These are phyloP conservation scores for Teratosphaeria viscida DNA, from an alignment of 2,329 filamentous ascomycete species.

Conservation along the genomic window DNA sequence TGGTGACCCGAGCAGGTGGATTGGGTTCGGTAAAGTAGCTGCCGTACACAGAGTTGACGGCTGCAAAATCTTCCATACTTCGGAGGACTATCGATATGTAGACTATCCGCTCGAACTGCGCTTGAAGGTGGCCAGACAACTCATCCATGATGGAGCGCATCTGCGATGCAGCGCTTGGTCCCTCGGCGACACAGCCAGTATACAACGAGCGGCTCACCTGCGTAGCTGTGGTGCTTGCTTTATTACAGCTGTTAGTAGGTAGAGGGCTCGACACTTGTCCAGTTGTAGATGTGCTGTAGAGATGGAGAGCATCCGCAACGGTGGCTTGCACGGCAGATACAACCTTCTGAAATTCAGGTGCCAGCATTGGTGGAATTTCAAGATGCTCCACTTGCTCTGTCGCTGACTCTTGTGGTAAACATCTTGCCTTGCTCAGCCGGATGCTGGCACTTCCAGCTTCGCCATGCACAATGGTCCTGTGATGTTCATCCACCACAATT, in stretches of 20 bases:
- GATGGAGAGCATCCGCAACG: background rate
- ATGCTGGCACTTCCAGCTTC: conserved; percentile 72
- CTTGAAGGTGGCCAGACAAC: background rate
- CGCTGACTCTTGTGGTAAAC: conserved; percentile 34
- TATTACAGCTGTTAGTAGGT: background rate
- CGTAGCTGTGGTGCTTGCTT: background rate
- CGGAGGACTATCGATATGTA: conserved; percentile 58
- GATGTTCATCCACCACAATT: conserved; percentile 51
- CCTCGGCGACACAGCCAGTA: conserved; percentile 16
- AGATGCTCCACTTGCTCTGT: conserved; percentile 20
- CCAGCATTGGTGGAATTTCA: conserved; percentile 41
- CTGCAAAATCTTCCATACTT: conserved; percentile 67
- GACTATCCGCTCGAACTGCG: conserved; percentile 19
- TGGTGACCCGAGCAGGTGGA: conserved; percentile 74
- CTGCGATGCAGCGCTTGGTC: conserved; percentile 30
- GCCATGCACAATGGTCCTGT: conserved; percentile 47
- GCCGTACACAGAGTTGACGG: conserved; percentile 66
- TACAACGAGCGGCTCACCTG: background rate
- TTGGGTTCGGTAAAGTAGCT: conserved; percentile 65
- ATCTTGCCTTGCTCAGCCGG: conserved; percentile 47
- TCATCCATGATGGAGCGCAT: conserved; percentile 30
- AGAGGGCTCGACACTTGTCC: background rate
- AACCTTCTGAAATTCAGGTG: background rate
- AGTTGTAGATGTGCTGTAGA: background rate
- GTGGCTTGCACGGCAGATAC: background rate